A percentile compares a stretch with the other conserved stretches of the same genome.
Conservation (phyloP, 305 asterid species). For the Petunia hybrid region DNA sequence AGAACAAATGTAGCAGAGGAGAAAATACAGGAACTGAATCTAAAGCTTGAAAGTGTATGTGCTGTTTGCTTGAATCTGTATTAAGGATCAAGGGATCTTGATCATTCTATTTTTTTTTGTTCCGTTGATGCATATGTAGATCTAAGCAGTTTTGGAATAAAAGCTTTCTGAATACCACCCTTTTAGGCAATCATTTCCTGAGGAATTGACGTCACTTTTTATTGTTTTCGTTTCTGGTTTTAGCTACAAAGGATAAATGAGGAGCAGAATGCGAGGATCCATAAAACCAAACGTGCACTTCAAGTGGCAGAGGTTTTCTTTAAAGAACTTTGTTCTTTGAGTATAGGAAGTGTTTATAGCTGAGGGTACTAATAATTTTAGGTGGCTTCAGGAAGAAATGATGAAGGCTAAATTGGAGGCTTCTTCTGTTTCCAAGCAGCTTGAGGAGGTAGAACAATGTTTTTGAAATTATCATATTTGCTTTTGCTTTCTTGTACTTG, state of each 20-base stretch:
- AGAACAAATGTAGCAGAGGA: slow-evolving; percentile 47
- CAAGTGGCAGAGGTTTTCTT: slow-evolving; percentile 56
- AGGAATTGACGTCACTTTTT: slow-evolving; percentile 22
- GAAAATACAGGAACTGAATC: slow-evolving; percentile 48
- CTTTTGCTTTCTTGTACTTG: background rate
- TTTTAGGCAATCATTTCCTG: background rate
- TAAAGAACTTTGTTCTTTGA: background rate
- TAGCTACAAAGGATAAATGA: slow-evolving; percentile 55
- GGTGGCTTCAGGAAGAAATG: slow-evolving; percentile 54
- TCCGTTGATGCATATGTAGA: background rate
- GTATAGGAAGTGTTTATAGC: slow-evolving; percentile 24
- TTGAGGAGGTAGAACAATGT: slow-evolving; percentile 46
- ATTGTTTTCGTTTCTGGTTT: slow-evolving; percentile 27
- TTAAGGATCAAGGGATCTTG: background rate
- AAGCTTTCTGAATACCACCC: background rate
- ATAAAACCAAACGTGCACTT: slow-evolving; percentile 50
- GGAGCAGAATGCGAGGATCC: slow-evolving; percentile 53
- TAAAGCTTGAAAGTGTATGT: slow-evolving; percentile 54
- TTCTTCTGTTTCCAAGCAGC: slow-evolving; percentile 44
- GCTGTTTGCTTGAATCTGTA: slow-evolving; percentile 21
- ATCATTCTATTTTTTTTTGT: background rate
- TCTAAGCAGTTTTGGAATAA: background rate
- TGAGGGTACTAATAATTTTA: slow-evolving; percentile 33
- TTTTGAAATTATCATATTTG: background rate
- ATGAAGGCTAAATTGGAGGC: slow-evolving; percentile 60